Conservation (phyloP, 2,329 filamentous ascomycete species). For the Penicillium nordicum region DNA sequence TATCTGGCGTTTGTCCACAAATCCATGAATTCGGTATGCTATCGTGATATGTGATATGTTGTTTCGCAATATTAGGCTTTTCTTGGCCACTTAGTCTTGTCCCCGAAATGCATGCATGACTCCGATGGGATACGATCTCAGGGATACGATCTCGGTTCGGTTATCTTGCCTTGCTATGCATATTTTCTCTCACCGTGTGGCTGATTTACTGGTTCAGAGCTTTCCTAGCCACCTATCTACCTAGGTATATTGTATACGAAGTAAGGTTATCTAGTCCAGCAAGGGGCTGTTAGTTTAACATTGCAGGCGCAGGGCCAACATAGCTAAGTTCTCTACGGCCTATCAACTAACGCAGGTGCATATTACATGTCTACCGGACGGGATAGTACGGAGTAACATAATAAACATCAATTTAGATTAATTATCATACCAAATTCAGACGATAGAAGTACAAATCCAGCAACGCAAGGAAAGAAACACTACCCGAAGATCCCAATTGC, state of each 20-base stretch:
- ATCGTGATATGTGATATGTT: neutral
- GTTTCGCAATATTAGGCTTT: neutral
- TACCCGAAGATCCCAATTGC: slow-evolving; percentile 2
- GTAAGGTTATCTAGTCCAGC: neutral
- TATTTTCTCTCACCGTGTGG: neutral
- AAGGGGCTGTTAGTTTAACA: neutral
- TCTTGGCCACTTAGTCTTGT: neutral
- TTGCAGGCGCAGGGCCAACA: neutral
- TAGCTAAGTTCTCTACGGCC: neutral
- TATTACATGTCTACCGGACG: slow-evolving; percentile 3
- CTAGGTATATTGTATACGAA: neutral
- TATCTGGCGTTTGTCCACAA: slow-evolving; percentile 13
- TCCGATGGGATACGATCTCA: neutral
- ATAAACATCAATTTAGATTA: neutral
- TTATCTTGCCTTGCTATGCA: neutral
- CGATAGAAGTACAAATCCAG: neutral
- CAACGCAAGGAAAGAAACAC: neutral
- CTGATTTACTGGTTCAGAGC: neutral
- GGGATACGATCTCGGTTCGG: neutral
- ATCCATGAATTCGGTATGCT: neutral
- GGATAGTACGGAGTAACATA: neutral
- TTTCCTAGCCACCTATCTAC: neutral
- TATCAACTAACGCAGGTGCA: neutral
- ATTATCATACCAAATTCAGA: neutral
- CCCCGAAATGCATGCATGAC: neutral